Evolutionary conservation across 139 green algal species (phyloP), one percentile per base, ranked within the genome.

Genomic region (Picocystis salinarum): DNA sequence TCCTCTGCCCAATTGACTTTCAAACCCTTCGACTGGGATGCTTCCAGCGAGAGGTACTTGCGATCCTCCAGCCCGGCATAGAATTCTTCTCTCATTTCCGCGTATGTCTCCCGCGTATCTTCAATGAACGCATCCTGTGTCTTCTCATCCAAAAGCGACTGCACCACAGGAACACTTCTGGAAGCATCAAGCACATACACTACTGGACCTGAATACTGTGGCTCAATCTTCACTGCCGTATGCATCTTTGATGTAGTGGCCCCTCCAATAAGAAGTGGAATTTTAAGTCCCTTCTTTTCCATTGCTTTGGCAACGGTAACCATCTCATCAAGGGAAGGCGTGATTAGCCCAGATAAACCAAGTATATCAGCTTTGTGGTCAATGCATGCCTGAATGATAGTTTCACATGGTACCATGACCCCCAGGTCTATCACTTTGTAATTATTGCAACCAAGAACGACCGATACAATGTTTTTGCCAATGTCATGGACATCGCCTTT

Each of bases 401-500:
- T 93, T 18, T 94, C 76, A 58, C 71, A 92, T 1, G 82, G 72
- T 15, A 70, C 84, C 87, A 97, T 97, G 10, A 97, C 87, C 25
- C 87, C 87, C 18, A 93, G 45, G 57, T 96, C 86, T 27, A 96
- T 23, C 17, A 92, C 83, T 74, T 93, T 96, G 77, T 92, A 98
- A 70, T 98, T 98, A 74, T 98, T 98, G 81, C 87, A 98, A 23
- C 87, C 87, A 45, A 98, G 62, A 50, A 98, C 87, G 6, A 98
- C 87, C 3, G 70, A 53, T 29, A 98, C 87, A 34, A 98, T 98
- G 75, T 98, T 98, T 68, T 98, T 98, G 52, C 87, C 87, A 23
- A 98, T 98, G 67, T 98, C 87, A 45, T 98, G 87, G 40, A 98
- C 87, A 49, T 98, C 87, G 17, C 87, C 87, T 66, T 95, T 96